phyloP scores from a whole-genome alignment of 176 grass and related monocot species.

The Zea luxurians region DNA sequence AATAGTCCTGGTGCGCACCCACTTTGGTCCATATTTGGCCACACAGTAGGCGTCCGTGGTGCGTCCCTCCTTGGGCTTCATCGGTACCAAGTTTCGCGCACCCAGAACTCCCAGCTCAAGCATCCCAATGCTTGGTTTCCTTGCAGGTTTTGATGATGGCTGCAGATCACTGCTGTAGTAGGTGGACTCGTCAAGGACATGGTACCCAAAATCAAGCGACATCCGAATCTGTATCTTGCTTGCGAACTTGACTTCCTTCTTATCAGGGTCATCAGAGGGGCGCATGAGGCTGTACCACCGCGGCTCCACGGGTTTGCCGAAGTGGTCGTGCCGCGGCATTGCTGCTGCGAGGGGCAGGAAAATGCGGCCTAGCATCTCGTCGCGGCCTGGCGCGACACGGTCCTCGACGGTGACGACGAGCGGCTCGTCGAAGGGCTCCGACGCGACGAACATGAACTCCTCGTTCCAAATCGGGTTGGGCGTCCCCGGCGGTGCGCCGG shows the following conservation, averaged over 20 bases:
- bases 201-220: conserved; percentile 76
- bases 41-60: conserved; percentile 85
- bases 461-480: conserved; percentile 83
- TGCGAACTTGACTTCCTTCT: conserved; percentile 79
- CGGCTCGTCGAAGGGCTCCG: conserved; percentile 84
- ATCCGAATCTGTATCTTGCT: conserved; percentile 84
- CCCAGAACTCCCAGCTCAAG: conserved; percentile 83
- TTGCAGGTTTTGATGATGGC: conserved; percentile 58
- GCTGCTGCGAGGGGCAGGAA: conserved; percentile 46
- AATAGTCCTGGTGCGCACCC: conserved; percentile 89
- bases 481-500: conserved; percentile 39
- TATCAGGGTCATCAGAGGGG: conserved; percentile 61
- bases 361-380: conserved; percentile 74
- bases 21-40: conserved; percentile 85
- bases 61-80: conserved; percentile 78
- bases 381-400: conserved; percentile 59
- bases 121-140: conserved; percentile 81
- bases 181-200: conserved; percentile 91
- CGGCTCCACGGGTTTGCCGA: conserved; percentile 62
- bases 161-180: conserved; percentile 97
- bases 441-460: conserved; percentile 89
- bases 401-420: conserved; percentile 81
- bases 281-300: conserved; percentile 70
- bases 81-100: conserved; percentile 72
- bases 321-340: conserved; percentile 65